Evolutionary conservation across 2,329 filamentous ascomycete species (phyloP).

Genomic region (Sordariomycetes sp.): DNA sequence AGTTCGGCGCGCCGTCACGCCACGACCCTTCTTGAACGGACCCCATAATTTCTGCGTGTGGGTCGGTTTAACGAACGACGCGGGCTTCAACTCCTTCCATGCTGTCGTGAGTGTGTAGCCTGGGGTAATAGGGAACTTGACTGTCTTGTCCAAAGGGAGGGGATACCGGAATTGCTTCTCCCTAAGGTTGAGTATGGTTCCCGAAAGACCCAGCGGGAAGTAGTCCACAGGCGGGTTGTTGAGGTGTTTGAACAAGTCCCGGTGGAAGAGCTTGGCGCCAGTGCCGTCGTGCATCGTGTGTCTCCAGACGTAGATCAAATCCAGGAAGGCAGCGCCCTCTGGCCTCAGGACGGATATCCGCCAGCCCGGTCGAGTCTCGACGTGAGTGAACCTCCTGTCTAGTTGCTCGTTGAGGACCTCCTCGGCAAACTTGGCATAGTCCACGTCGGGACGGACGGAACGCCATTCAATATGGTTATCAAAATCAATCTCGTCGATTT

Average conservation of each 20-base stretch:
- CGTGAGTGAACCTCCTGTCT: conserved; percentile 9
- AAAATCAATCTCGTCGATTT: conserved; percentile 10
- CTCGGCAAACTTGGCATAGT: conserved; percentile 1
- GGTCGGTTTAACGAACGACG: conserved; percentile 5
- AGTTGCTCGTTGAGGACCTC: conserved; percentile 4
- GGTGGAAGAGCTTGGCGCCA: conserved; percentile 20
- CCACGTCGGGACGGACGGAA: neutral
- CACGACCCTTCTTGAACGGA: conserved; percentile 10
- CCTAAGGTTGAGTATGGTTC: no score
- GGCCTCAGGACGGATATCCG: conserved; percentile 10
- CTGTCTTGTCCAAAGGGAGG: no score
- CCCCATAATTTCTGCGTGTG: conserved; percentile 12
- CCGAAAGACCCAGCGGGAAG: no score
- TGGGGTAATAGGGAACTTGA: conserved; percentile 10
- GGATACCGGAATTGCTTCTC: no score
- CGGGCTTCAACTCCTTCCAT: conserved; percentile 10
- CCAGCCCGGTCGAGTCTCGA: conserved; percentile 16
- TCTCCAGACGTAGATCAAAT: conserved; percentile 16
- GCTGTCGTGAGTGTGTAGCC: conserved; percentile 9
- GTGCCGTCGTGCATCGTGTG: conserved; percentile 18
- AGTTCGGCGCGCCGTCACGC: conserved; percentile 10
- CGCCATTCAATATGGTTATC: conserved; percentile 10
- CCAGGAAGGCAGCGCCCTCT: conserved; percentile 7
- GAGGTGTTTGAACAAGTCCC: conserved; percentile 15
- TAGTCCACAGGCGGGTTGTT: conserved; percentile 6